phyloP scores from a whole-genome alignment of 2,329 filamentous ascomycete genomes.

The Diaporthe velutina region DNA sequence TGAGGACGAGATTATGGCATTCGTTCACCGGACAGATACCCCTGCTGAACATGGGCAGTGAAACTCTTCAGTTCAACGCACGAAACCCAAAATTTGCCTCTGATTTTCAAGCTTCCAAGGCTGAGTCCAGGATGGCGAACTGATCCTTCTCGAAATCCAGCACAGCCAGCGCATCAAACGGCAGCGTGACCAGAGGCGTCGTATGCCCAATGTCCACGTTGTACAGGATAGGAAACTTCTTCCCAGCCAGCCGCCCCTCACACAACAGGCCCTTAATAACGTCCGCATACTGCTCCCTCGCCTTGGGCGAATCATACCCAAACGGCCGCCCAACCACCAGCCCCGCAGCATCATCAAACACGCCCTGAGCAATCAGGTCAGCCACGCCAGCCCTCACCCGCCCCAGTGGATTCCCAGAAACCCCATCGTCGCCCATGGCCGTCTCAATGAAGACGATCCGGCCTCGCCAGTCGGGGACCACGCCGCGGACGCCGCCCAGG shows the following conservation, averaged over 20 bases:
- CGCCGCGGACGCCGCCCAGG: constrained; percentile 49
- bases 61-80: too few relatives aligned
- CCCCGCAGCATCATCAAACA: constrained; percentile 56
- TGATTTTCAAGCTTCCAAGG: neutral
- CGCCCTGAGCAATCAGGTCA: constrained; percentile 56
- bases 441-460: constrained; percentile 58
- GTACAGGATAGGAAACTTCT: constrained; percentile 55
- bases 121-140: constrained; percentile 32
- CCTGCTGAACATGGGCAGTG: too few relatives aligned
- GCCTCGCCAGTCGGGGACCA: constrained; percentile 54
- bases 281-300: constrained; percentile 46
- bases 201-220: constrained; percentile 60
- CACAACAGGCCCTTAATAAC: constrained; percentile 52
- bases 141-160: constrained; percentile 47
- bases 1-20: too few relatives aligned
- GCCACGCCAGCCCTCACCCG: constrained; percentile 52
- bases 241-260: constrained; percentile 43
- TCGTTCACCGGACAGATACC: too few relatives aligned
- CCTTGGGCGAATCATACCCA: constrained; percentile 53
- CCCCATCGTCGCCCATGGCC: constrained; percentile 48
- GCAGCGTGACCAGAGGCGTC: constrained; percentile 56
- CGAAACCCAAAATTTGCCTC: too few relatives aligned
- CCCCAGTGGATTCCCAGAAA: constrained; percentile 34
- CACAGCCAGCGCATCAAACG: constrained; percentile 52
- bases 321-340: constrained; percentile 57